A percentile compares a stretch with the other conserved stretches of the same genome.
These are phyloP conservation scores for Delonix regia DNA, from an alignment of 306 rosid species.

Conservation along the genomic window DNA sequence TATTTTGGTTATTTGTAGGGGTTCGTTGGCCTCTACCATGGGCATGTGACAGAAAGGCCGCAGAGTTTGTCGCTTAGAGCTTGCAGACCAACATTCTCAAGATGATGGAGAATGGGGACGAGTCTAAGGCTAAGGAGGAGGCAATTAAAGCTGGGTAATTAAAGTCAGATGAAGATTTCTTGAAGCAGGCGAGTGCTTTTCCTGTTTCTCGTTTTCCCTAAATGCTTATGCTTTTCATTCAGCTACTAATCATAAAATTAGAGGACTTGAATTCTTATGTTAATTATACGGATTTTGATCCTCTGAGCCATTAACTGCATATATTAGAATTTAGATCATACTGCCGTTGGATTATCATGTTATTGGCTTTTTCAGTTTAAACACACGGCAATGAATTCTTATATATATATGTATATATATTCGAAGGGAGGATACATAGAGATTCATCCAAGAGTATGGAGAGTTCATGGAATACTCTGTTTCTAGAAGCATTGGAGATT, in stretches of 20 bases:
- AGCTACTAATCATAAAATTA: background rate
- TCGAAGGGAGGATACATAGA: slow-evolving; percentile 69
- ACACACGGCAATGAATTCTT: no score
- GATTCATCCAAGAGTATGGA: slow-evolving; percentile 68
- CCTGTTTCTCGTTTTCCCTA: background rate
- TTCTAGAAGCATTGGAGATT: slow-evolving; percentile 75
- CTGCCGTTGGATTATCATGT: no score
- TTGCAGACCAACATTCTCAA: slow-evolving; percentile 55
- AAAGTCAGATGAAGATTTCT: slow-evolving; percentile 65
- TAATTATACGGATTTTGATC: background rate
- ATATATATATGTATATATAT: background rate
- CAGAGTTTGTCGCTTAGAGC: slow-evolving; percentile 54
- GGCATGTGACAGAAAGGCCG: slow-evolving; percentile 73
- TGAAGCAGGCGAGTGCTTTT: slow-evolving; percentile 53
- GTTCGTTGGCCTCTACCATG: slow-evolving; percentile 69
- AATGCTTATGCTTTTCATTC: background rate
- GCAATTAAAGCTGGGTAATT: slow-evolving; percentile 61
- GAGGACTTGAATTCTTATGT: background rate
- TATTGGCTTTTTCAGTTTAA: no score
- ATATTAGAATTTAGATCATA: background rate
- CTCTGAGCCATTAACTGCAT: background rate
- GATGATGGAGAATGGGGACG: slow-evolving; percentile 45
- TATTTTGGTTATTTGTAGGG: slow-evolving; percentile 37
- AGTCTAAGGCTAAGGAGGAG: slow-evolving; percentile 40
- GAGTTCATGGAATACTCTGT: slow-evolving; percentile 74